Conservation (phyloP, 768 basidiomycete species). For the Termitomyces sp. region DNA sequence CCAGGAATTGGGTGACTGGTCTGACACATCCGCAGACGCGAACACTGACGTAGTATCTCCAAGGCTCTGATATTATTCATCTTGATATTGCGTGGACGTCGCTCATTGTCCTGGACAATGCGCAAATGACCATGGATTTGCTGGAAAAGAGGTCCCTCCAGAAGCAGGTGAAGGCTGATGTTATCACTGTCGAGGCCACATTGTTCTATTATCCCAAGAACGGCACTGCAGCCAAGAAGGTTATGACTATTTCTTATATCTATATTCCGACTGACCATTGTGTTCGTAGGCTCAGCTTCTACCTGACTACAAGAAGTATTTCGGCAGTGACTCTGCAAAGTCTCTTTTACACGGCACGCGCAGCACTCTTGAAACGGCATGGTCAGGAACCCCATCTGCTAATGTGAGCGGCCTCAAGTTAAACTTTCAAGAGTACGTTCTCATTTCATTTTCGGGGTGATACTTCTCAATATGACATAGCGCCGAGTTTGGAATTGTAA, state of each 20-base stretch:
- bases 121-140: constrained; percentile 22
- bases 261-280: not conserved
- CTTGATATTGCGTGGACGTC: constrained; percentile 21
- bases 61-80: constrained; percentile 28
- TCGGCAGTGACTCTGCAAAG: not conserved
- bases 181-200: not conserved
- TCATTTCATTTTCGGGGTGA: not conserved
- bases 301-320: not conserved
- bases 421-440: not conserved
- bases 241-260: not conserved
- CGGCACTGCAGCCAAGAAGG: not conserved
- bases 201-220: not conserved
- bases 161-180: not conserved
- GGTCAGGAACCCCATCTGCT: not conserved
- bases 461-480: not conserved
- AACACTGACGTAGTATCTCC: not conserved
- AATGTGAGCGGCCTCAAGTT: not conserved
- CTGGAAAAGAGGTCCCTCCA: constrained; percentile 18
- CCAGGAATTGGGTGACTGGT: not conserved
- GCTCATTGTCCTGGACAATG: constrained; percentile 23
- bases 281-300: not conserved
- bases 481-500: not conserved
- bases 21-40: too few relatives aligned
- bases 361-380: not conserved
- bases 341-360: not conserved